Base-by-base conservation (phyloP, 768 basidiomycete genomes). In the Clavulina sp. region DNA sequence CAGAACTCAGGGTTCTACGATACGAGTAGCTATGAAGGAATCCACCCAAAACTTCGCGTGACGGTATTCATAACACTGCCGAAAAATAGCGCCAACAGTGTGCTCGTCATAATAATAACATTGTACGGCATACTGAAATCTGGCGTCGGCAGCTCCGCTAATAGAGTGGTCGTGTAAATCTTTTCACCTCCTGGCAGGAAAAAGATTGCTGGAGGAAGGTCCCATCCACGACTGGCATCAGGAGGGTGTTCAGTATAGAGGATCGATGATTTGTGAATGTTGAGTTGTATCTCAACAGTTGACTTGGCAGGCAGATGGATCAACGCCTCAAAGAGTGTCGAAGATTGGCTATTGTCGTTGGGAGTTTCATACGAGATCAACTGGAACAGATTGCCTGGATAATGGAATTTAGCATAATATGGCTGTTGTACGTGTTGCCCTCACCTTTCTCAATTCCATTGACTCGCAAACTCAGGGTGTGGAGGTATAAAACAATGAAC, bases 121-220 rank as follows among this genome's bases (percentile, higher is more conserved):
- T 97, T 99, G 69, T 97, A 97, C 1, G 95, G 95, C 95, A 97
- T 97, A 64, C 86, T 91, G 63, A 97, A 97, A 64, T 97, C 95
- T 0, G 93, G 95, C 32, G 88, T 89, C n/a, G 93, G 83, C n/a
- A 95, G 74, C 63, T 92, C 88, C 41, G 92, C 77, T 33, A 97
- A 76, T 24, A 93, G 71, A 5, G 80, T 73, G 0, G 77, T 71
- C 1, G 87, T 89, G 64, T 93, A 93, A 43, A 95, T 73, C 41
- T 80, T 60, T 19, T 21, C 24, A 28, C 7, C 13, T 46, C 50
- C 49, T 36, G 56, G 53, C 74, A 43, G 76, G 72, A 50, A 81
- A 54, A 70, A n/a, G 4, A 95, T 75, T 2, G 86, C 91, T 0
- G 84, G 78, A 1, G 89, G 85, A 0, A 96, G 69, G 58, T 96